A percentile compares a stretch with the other conserved stretches of the same genome.
Conservation (phyloP, 2,329 filamentous ascomycete species). For the Apiospora saccharicola region DNA sequence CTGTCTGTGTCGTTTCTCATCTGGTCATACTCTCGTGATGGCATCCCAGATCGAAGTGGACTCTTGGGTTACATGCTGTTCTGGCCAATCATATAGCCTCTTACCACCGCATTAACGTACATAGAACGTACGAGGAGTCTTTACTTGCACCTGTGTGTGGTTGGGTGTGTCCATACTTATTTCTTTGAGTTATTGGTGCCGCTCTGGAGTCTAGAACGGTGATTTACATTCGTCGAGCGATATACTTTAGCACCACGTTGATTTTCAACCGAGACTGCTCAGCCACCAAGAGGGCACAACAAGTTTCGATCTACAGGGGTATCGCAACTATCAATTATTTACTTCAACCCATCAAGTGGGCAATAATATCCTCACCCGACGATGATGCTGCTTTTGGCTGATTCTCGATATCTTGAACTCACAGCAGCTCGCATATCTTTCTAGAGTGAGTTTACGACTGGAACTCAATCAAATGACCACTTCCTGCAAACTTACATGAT, state of each 20-base stretch:
- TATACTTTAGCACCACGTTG: not conserved
- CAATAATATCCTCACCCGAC: no score
- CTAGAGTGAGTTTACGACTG: not conserved
- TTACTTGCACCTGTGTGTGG: not conserved
- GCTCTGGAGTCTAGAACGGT: not conserved
- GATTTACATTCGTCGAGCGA: not conserved
- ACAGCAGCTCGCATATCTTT: no score
- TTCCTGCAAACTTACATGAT: not conserved
- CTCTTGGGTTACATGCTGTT: not conserved
- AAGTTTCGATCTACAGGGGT: not conserved
- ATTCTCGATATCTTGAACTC: not conserved
- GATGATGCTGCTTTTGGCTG: no score
- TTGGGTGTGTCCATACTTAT: not conserved
- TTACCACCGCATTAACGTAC: not conserved
- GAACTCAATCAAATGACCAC: not conserved
- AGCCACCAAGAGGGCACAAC: not conserved
- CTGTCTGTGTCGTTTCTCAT: not conserved
- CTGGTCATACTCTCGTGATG: conserved; percentile 15
- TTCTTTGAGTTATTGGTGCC: not conserved
- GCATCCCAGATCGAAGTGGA: not conserved
- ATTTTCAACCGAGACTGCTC: not conserved
- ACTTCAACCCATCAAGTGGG: no score
- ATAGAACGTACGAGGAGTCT: conserved; percentile 8
- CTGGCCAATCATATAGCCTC: not conserved
- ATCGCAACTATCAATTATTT: not conserved